Base-by-base conservation (phyloP, 129 eudicot species). In the Artemisia annua region DNA sequence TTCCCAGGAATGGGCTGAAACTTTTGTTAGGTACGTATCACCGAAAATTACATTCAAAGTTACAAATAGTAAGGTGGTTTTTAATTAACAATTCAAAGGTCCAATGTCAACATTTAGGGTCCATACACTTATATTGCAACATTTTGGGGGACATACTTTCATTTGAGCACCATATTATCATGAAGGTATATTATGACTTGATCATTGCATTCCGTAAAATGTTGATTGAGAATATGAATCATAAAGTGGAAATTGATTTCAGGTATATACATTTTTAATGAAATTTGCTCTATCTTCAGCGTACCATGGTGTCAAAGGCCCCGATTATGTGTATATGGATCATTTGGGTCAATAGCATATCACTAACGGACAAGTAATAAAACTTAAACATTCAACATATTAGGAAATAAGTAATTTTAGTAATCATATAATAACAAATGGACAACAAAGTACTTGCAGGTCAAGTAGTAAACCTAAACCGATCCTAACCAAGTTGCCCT, bases 1-100 rank as follows among this genome's bases (percentile, higher is more conserved):
- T 26, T 82, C 97, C 51, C 95, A 91, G 56, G 91, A 91, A 80
- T 91, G 97, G 97, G 97, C 95, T 43, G 97, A 83, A 84, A 87
- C 89, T 7, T 91, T 91, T 76, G 86, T 87, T 15, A 91, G 97
- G 97, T 87, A 70, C 67, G 32, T 53, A 19, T 46, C 11, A 35
- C n/a, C 8, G n/a, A 48, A 15, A 26, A 50, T 51, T 69, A 12
- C 58, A 49, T 17, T 12, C 26, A 20, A 58, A 18, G 39, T 15
- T 62, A 30, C 46, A 12, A 28, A 28, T 28, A 28, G n/a, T n/a
- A 48, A 35, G 19, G 19, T 32, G 15, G n/a, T 32, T 15, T 32
- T 13, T 2, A 32, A 19, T 63, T 24, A 30, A 63, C 30, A 48
- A 63, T 32, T 30, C 11, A 32, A 14, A 63, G 11, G 13, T 61